Base-by-base conservation (phyloP, 2,329 filamentous ascomycete species). In the Penicillium sp. region DNA sequence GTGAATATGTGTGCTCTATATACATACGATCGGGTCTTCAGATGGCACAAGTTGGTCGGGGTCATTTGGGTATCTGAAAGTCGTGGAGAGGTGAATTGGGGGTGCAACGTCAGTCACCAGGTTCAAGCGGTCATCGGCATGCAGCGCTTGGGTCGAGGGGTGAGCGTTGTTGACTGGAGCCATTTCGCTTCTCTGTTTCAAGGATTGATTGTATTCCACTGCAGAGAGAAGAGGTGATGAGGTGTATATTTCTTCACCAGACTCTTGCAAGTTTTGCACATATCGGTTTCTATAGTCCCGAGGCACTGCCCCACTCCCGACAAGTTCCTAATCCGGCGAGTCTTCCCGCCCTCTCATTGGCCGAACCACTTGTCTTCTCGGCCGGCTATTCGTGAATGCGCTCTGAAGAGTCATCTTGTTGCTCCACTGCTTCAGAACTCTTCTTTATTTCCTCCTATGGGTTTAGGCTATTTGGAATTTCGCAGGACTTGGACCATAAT, bases 21-120 rank as follows among this genome's bases (percentile, higher is more conserved):
- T 10, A 53, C 79, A 70, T 69, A 87, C 86, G 66, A 85, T 82
- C 3, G 72, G 61, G 53, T 87, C 68, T 56, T 74, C 66, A 3
- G 75, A 75, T 0, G 77, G 74, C 2, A 75, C 56, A 23, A 96
- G 81, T 26, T 84, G 68, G 2, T 86, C 80, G 1, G 91, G 89
- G 66, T 96, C 81, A 46, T 78, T 74, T 29, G 80, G 78, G 70
- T 96, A 97, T 62, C 90, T 84, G 75, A 91, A 97, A 8, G 88
- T 97, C 4, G 93, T 96, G 46, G 91, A 93, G 52, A 95, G 84
- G 70, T 97, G 93, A 67, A 97, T 81, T 4, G 92, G 85, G 46
- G 93, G 92, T 7, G 93, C 91, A 50, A 97, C 87, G 66, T 94
- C 91, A 41, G 85, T 81, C 62, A 89, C 84, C 30, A 79, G 74